Evolutionary conservation across 148 eudicot genomes (phyloP).

Genomic region (Suaeda aralocaspica): DNA sequence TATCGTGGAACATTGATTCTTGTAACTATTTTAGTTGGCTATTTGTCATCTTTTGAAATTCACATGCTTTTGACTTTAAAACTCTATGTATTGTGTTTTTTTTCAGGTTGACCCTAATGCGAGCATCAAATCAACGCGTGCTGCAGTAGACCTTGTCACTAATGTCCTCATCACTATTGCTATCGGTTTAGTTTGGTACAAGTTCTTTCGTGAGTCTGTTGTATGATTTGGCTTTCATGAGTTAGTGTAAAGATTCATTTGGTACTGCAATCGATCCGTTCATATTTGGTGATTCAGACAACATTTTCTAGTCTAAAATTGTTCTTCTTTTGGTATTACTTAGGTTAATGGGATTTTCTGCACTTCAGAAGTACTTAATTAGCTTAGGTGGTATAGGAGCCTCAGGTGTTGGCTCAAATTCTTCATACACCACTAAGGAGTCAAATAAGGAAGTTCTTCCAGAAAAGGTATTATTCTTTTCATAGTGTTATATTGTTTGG

Average conservation of each 20-base stretch:
- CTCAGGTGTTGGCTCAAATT: conserved; percentile 87
- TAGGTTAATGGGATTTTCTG: conserved; percentile 86
- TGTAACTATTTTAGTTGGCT: background rate
- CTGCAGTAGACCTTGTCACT: conserved; percentile 75
- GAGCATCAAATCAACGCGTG: conserved; percentile 56
- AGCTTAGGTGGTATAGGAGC: conserved; percentile 84
- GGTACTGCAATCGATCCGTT: background rate
- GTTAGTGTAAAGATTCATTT: background rate
- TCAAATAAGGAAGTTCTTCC: conserved; percentile 78
- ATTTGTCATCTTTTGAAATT: no score
- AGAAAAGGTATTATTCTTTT: conserved; percentile 57
- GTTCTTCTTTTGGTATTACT: conserved; percentile 13
- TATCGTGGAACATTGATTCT: background rate
- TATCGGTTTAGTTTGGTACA: conserved; percentile 75
- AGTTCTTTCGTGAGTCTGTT: conserved; percentile 29
- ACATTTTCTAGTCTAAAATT: background rate
- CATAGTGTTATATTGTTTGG: background rate
- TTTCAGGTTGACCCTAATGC: conserved; percentile 80
- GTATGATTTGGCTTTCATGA: conserved; percentile 2
- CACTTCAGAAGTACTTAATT: conserved; percentile 78
- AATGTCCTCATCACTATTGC: conserved; percentile 70
- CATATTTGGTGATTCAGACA: background rate
- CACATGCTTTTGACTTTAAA: background rate
- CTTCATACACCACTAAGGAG: conserved; percentile 78
- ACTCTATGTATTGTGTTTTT: conserved; percentile 10